Percentiles rank a stretch among this genome's conserved stretches.
These are phyloP conservation scores for Coemansia sp. DNA, from an alignment of 192 early-diverging fungal species.

Conservation along the genomic window DNA sequence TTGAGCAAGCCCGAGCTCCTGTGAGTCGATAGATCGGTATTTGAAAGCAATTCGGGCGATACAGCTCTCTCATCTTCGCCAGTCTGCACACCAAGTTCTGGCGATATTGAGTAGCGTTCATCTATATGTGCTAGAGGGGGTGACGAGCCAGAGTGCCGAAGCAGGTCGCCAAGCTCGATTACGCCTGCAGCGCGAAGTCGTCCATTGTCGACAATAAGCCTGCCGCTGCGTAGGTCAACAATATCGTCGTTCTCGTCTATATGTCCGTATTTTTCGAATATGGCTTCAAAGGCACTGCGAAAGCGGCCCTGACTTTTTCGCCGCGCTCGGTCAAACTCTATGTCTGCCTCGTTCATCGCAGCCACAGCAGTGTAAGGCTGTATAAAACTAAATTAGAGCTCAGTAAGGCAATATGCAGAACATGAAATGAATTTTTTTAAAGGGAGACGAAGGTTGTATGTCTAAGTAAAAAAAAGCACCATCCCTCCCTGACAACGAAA, in stretches of 20 bases:
- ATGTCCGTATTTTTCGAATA: slow-evolving; percentile 47
- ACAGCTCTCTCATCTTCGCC: not conserved
- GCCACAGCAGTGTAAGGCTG: not conserved
- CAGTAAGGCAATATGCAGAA: not conserved
- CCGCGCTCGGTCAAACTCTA: slow-evolving; percentile 44
- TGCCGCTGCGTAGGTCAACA: slow-evolving; percentile 33
- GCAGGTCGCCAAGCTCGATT: slow-evolving; percentile 38
- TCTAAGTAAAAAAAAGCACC: not conserved
- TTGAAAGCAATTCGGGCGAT: slow-evolving; percentile 23
- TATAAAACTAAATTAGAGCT: not conserved
- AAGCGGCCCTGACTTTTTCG: slow-evolving; percentile 45
- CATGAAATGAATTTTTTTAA: not conserved
- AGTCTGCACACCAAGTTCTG: not conserved
- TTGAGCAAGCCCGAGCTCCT: not conserved
- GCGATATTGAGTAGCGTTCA: not conserved
- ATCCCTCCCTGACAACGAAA: no score
- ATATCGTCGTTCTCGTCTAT: slow-evolving; percentile 52
- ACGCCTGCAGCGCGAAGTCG: slow-evolving; percentile 30
- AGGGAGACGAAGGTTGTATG: not conserved
- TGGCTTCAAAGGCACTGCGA: slow-evolving; percentile 47
- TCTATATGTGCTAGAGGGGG: not conserved
- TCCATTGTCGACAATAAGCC: slow-evolving; percentile 48
- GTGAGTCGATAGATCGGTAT: not conserved
- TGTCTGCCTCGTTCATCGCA: slow-evolving; percentile 40
- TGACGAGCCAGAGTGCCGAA: slow-evolving; percentile 17